Evolutionary conservation across 148 eudicot species (phyloP), one percentile per base, ranked within the genome.

Genomic region (Cornus controversa): DNA sequence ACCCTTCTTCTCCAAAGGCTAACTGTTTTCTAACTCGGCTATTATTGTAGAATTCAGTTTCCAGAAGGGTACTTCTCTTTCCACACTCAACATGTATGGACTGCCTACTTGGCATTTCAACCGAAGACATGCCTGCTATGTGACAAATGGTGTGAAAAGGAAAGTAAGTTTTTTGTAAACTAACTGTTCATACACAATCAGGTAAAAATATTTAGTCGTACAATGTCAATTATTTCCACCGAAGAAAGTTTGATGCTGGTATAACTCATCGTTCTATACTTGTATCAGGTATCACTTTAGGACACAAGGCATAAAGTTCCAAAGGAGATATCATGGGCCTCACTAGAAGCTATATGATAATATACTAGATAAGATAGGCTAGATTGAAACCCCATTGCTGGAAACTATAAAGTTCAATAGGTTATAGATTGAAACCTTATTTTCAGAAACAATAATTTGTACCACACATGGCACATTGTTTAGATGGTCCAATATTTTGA

Each of bases 1-100:
- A 72, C 80, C 76, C 80, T 57, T 80, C 88, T 77, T 76, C 74
- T 73, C 66, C 82, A 71, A 79, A 90, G 40, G 58, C 40, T 76
- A 87, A 77, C 25, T 70, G 79, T 73, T 84, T 91, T 71, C 86
- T 82, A 24, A 81, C 91, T 40, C 45, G 76, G 76, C 71, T 25
- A 15, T 60, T 34, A 69, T 34, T 22, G 37, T 40, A 72, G 11
- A 31, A 10, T 60, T 66, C 63, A 36, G 57, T 68, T 67, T 70
- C 66, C 25, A 60, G 24, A 63, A 57, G 36, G 16, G 27, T 45
- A 60, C 60, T 40, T 70, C 74, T 27, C 45, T 78, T 72, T 27
- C 47, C 53, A 66, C 70, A 70, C 67, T 72, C 75, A 25, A 40
- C 47, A 58, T 77, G 64, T 45, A 8, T 22, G 36, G 29, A 50